Evolutionary conservation across 2,329 filamentous ascomycete genomes (phyloP), one percentile per base, ranked within the genome.

Genomic region (Furcasterigmium sp.): DNA sequence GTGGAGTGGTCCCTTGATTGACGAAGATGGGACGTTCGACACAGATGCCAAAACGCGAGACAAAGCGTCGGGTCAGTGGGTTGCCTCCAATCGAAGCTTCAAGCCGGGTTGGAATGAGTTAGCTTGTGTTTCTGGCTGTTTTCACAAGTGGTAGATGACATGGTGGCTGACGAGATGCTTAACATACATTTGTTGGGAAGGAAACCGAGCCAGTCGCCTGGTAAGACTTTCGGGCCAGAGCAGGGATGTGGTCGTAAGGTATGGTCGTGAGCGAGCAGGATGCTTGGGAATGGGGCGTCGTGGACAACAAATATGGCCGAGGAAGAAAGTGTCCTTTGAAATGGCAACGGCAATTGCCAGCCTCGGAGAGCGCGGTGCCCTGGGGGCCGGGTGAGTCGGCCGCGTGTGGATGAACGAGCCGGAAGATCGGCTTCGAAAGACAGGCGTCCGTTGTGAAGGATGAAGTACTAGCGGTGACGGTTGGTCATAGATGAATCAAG

Each of bases 401-500:
- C n/a, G 11, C n/a, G 14, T 17, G 32, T 35, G 32, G 18, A 17
- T 17, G 32, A 35, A 9, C n/a, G 18, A 17, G 32, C 32, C 32
- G 32, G 32, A 35, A 35, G 32, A 35, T 35, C 32, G 32, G 32
- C 32, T 35, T 35, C 32, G 17, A 11, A 8, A 17, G 17, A 17
- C 32, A 35, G 32, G 32, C 32, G 32, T 35, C 32, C 32, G 32
- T 35, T 35, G 32, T 35, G n/a, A 35, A n/a, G 32, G 32, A 35
- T 18, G 32, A 15, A 35, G 32, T 15, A 18, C 32, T 35, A 35
- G 32, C 32, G 32, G 32, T 15, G 32, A 35, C 32, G 32, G 32
- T 35, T 35, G 32, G 32, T 35, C 32, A 35, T 35, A 17, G 32
- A 35, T 35, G 32, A 35, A 35, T 35, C 32, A 35, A 35, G 38